Conservation (phyloP, 345 rosid species). For the Nasturtium officinale region DNA sequence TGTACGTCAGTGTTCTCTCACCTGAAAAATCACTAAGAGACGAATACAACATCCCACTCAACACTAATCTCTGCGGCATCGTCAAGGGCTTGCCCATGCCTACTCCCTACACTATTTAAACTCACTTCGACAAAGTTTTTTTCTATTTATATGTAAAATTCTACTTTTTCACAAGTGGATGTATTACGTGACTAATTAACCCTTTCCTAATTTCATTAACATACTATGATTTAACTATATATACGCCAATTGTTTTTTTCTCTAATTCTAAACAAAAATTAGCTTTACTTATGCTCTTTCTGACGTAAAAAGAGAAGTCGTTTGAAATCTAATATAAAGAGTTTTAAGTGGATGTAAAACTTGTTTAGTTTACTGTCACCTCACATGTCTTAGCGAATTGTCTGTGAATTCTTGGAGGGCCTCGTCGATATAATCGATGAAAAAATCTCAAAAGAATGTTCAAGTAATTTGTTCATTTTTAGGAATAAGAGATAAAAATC, state of each 20-base stretch:
- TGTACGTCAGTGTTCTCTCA: slow-evolving; percentile 65
- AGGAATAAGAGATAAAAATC: neutral
- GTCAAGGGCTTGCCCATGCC: slow-evolving; percentile 67
- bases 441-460: neutral
- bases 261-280: neutral
- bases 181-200: slow-evolving; percentile 38
- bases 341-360: neutral
- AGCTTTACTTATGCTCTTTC: neutral
- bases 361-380: neutral
- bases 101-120: slow-evolving; percentile 54
- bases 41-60: slow-evolving; percentile 78
- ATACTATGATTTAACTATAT: slow-evolving; percentile 12
- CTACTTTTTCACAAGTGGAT: slow-evolving; percentile 35
- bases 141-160: slow-evolving; percentile 32
- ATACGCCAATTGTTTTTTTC: neutral
- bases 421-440: slow-evolving; percentile 21
- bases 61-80: slow-evolving; percentile 59
- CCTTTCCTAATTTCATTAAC: slow-evolving; percentile 40
- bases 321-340: neutral
- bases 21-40: slow-evolving; percentile 78
- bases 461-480: neutral
- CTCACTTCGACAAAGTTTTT: slow-evolving; percentile 42
- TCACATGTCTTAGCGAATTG: neutral
- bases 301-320: neutral
- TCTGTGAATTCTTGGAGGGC: neutral